Base-by-base conservation (phyloP, 306 rosid genomes). In the Citrullus mucosospermus region DNA sequence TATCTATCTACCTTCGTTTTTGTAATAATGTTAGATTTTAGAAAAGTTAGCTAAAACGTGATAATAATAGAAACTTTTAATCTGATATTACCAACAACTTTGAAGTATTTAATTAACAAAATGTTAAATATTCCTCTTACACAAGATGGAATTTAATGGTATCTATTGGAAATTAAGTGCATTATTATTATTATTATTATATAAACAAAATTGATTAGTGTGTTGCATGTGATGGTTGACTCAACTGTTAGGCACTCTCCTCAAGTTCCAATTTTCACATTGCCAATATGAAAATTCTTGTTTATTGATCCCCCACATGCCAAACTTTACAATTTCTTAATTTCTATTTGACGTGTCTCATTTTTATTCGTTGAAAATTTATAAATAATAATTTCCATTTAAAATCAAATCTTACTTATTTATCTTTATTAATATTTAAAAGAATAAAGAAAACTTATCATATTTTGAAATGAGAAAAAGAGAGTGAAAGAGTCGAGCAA, bases 191-290 rank as follows among this genome's bases (percentile, higher is more conserved):
- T 32, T 32, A 68, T 25, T 25, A 25, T 25, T 25, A 25, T 25
- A 25, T 25, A 25, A 25, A 25, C 4, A 68, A 68, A 39, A 17
- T 68, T 41, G 54, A 68, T 41, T 41, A 68, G 75, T 68, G 55
- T 68, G 75, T 41, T 41, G 75, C 75, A 41, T 68, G 75, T 68
- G 75, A 68, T 41, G 51, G 55, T 43, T 41, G 75, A 68, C 18
- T 68, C 50, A 43, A 68, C 18, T 20, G 18, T 20, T 41, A 20
- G 54, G 55, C 75, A 41, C 75, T 43, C 18, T n/a, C 34, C 20
- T 68, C 9, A 68, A 41, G 30, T 68, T 68, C 55, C 75, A 68
- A 68, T 68, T 68, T 68, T 68, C 55, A 68, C 75, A 68, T 66
- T 66, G 51, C 3, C 73, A 38, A 38, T 20, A n/a, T 43, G 14